These are phyloP conservation scores for Ascochyta clinopodiicola DNA, from an alignment of 2,329 filamentous ascomycete species.

Conservation along the genomic window DNA sequence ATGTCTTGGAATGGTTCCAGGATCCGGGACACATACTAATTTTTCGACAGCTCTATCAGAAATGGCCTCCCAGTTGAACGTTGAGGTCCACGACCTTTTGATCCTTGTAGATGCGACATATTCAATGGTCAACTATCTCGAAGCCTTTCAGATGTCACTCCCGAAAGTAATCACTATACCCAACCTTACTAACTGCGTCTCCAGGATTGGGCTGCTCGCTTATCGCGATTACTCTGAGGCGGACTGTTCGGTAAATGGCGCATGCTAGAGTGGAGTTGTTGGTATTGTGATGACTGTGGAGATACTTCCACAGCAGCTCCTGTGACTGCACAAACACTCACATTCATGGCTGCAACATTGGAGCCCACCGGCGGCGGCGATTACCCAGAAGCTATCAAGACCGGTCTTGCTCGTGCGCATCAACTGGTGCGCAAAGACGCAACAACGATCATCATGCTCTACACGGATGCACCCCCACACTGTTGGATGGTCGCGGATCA, in stretches of 20 bases:
- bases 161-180: conserved; percentile 61
- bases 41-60: not conserved
- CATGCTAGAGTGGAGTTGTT: conserved; percentile 59
- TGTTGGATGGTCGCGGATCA: no score
- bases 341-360: no score
- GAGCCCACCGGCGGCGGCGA: no score
- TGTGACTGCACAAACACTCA: no score
- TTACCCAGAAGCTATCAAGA: no score
- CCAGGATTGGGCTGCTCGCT: conserved; percentile 58
- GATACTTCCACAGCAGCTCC: conserved; percentile 10
- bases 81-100: conserved; percentile 52
- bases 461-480: no score
- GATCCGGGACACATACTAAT: no score
- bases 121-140: conserved; percentile 56
- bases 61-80: not conserved
- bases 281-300: conserved; percentile 42
- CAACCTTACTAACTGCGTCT: conserved; percentile 57
- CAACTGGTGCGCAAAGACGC: no score
- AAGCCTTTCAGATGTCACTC: conserved; percentile 54
- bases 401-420: no score
- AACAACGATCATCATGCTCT: no score
- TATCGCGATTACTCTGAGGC: conserved; percentile 58
- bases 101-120: conserved; percentile 57
- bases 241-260: conserved; percentile 15
- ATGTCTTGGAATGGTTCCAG: not conserved